phyloP scores from a whole-genome alignment of 495 filamentous ascomycete genomes.

The Hyaloscypha bicolor region DNA sequence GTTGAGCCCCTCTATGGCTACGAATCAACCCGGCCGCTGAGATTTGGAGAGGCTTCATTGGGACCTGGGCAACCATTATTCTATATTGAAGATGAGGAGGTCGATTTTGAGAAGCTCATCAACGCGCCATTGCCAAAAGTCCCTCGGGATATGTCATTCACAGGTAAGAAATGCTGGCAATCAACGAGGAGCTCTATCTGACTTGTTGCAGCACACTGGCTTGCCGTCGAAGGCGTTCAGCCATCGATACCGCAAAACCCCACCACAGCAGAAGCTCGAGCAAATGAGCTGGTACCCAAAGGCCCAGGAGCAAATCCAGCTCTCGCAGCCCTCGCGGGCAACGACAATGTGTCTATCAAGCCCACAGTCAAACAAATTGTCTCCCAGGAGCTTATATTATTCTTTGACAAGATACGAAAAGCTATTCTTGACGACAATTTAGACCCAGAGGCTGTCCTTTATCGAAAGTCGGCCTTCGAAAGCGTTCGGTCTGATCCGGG shows the following conservation, averaged over 20 bases:
- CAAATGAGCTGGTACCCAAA: constrained; percentile 84
- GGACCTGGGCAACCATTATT: constrained; percentile 94
- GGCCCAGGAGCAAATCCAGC: constrained; percentile 82
- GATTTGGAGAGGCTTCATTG: constrained; percentile 90
- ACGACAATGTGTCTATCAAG: constrained; percentile 79
- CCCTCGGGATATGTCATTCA: constrained; percentile 89
- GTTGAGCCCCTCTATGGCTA: constrained; percentile 97
- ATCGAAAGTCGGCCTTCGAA: constrained; percentile 81
- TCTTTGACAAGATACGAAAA: constrained; percentile 90
- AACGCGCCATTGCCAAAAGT: constrained; percentile 94
- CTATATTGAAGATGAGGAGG: constrained; percentile 98
- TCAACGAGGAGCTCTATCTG: not conserved
- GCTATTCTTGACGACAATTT: constrained; percentile 83
- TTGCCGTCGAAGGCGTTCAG: constrained; percentile 94
- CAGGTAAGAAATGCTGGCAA: constrained; percentile 56
- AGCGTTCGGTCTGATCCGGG: constrained; percentile 85
- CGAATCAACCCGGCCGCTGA: constrained; percentile 80
- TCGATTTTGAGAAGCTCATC: constrained; percentile 98
- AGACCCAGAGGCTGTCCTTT: constrained; percentile 64
- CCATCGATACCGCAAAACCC: constrained; percentile 96
- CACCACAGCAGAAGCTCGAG: constrained; percentile 74
- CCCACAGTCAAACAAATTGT: constrained; percentile 93
- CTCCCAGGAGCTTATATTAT: constrained; percentile 93
- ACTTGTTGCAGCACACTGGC: constrained; percentile 77
- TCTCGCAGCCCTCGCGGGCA: constrained; percentile 78